phyloP scores from a whole-genome alignment of 2,329 filamentous ascomycete species.

The Cercospora canescens region DNA sequence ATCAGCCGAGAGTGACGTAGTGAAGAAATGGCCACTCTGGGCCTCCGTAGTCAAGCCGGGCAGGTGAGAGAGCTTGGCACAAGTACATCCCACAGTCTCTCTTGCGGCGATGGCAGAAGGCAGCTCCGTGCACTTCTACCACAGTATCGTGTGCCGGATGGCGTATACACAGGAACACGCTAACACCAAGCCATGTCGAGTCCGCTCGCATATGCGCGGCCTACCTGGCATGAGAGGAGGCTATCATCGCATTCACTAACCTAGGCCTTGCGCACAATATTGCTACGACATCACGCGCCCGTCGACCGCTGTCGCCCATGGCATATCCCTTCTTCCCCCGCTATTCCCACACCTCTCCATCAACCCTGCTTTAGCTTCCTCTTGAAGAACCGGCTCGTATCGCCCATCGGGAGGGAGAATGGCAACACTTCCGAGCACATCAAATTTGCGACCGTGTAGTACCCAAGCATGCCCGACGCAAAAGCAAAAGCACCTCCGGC shows the following conservation, averaged over 20 bases:
- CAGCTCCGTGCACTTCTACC: too few species aligned
- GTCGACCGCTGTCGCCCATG: neutral
- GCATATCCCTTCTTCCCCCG: neutral
- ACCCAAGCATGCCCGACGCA: conserved; percentile 48
- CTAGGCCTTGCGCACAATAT: neutral
- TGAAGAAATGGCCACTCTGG: too few species aligned
- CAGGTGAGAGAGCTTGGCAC: neutral
- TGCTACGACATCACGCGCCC: neutral
- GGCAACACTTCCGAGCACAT: conserved; percentile 43
- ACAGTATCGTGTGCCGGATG: too few species aligned
- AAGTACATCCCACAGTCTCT: too few species aligned
- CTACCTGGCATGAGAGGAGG: neutral
- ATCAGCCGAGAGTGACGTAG: neutral
- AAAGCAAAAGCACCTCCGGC: conserved; percentile 51
- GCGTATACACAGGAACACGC: too few species aligned
- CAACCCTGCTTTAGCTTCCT: conserved; percentile 29
- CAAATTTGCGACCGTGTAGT: conserved; percentile 47
- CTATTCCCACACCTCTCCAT: neutral
- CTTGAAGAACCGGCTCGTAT: conserved; percentile 44
- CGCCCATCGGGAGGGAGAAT: conserved; percentile 44
- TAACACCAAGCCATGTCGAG: too few species aligned
- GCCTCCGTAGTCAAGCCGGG: too few species aligned
- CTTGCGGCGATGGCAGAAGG: neutral
- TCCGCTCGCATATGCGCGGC: too few species aligned
- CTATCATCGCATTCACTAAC: neutral